Percentiles rank a stretch among this genome's conserved stretches.
phyloP scores from a whole-genome alignment of 371 early-diverging fungal species.

The Dichotomocladium elegans region DNA sequence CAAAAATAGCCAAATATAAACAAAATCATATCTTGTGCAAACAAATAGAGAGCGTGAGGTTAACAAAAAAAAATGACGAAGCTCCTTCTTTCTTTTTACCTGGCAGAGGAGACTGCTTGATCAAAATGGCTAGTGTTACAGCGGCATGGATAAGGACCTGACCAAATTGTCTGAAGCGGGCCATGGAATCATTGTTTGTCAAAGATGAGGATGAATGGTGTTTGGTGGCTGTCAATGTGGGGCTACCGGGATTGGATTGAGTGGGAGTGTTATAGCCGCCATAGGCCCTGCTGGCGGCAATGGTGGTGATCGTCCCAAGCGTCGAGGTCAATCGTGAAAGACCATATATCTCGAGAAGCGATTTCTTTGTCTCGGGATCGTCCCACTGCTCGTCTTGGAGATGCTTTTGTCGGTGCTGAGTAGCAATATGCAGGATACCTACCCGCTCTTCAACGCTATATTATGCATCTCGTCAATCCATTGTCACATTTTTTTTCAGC shows the following conservation, averaged over 20 bases:
- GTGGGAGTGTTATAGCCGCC: neutral
- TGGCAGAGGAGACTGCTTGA: constrained; percentile 23
- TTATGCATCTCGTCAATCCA: neutral
- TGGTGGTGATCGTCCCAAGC: constrained; percentile 7
- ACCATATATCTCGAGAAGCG: constrained; percentile 4
- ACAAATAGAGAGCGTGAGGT: neutral
- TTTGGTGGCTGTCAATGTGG: neutral
- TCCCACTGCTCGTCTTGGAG: constrained; percentile 5
- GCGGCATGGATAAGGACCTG: constrained; percentile 18
- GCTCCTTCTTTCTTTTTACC: constrained; percentile 7
- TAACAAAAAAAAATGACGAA: neutral
- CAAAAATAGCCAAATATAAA: constrained; percentile 41
- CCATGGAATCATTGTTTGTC: constrained; percentile 4
- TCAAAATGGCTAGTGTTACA: constrained; percentile 20
- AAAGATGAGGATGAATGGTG: neutral
- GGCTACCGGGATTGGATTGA: neutral
- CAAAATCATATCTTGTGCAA: constrained; percentile 19
- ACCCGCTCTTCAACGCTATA: constrained; percentile 39
- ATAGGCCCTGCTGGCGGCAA: constrained; percentile 4
- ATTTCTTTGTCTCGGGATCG: neutral
- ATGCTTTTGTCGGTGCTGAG: constrained; percentile 13
- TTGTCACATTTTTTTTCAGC: neutral
- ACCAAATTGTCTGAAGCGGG: constrained; percentile 19
- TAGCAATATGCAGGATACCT: constrained; percentile 30
- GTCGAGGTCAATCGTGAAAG: constrained; percentile 11